Conservation (phyloP, 108 stramenopile genomes). For the Parietichytrium sp. region DNA sequence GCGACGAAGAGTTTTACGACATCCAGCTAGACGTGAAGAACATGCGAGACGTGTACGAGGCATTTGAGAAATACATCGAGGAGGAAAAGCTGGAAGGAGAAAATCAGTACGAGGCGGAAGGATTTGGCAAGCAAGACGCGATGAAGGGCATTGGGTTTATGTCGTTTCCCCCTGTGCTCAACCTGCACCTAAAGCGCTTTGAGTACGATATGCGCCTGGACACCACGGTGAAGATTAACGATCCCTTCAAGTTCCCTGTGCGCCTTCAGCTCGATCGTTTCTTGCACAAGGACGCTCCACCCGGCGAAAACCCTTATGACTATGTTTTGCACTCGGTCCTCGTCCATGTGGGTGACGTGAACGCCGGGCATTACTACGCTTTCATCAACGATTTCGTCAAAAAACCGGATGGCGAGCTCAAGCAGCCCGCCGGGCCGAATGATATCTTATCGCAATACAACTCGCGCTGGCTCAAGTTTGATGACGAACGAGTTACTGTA, state of each 20-base stretch:
- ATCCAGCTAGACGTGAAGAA: background rate
- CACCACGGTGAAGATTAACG: slow-evolving; percentile 41
- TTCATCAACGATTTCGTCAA: slow-evolving; percentile 54
- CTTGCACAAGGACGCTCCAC: background rate
- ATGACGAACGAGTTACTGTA: slow-evolving; percentile 6
- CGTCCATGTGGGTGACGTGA: slow-evolving; percentile 53
- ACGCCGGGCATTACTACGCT: slow-evolving; percentile 62
- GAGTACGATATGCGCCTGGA: slow-evolving; percentile 41
- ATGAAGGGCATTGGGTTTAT: slow-evolving; percentile 41
- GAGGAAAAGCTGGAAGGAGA: slow-evolving; percentile 59
- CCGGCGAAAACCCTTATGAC: slow-evolving; percentile 36
- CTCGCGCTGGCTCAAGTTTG: slow-evolving; percentile 38
- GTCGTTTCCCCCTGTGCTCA: slow-evolving; percentile 48
- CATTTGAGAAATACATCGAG: slow-evolving; percentile 53
- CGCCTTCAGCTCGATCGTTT: slow-evolving; percentile 18
- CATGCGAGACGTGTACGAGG: slow-evolving; percentile 45
- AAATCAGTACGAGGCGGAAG: slow-evolving; percentile 50
- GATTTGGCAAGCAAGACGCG: slow-evolving; percentile 46
- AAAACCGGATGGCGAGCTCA: background rate
- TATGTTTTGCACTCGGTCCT: slow-evolving; percentile 61
- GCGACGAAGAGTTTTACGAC: slow-evolving; percentile 30
- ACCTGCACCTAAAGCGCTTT: slow-evolving; percentile 57
- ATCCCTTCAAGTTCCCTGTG: slow-evolving; percentile 31
- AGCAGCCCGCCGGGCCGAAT: too few species aligned
- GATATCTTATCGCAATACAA: background rate